Evolutionary conservation across 257 asterid species (phyloP).

Genomic region (Misopates orontium): DNA sequence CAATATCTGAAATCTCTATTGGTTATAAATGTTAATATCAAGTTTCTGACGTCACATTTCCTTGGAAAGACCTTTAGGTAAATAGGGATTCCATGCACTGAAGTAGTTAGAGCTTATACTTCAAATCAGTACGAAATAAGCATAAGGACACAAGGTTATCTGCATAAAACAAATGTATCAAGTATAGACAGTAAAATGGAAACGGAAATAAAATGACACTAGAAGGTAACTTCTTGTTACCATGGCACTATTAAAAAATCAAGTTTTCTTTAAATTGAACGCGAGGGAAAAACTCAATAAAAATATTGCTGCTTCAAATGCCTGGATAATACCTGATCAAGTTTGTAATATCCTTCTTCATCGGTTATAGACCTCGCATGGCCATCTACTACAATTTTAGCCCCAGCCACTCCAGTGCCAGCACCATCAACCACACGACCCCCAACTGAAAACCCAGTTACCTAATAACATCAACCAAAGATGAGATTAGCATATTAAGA

Average conservation of each 20-base stretch:
- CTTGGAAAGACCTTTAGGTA: slow-evolving; percentile 18
- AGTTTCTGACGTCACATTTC: slow-evolving; percentile 1
- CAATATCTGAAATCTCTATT: neutral
- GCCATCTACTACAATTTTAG: slow-evolving; percentile 72
- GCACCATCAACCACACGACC: slow-evolving; percentile 92
- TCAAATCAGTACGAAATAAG: slow-evolving; percentile 12
- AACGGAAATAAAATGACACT: slow-evolving; percentile 2
- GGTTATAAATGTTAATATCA: slow-evolving; percentile 6
- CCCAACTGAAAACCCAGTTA: slow-evolving; percentile 97
- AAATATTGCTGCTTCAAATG: slow-evolving; percentile 6
- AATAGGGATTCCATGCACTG: slow-evolving; percentile 6
- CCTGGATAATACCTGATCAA: slow-evolving; percentile 78
- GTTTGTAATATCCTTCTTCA: slow-evolving; percentile 85
- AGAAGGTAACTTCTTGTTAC: slow-evolving; percentile 3
- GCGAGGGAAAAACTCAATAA: slow-evolving; percentile 4
- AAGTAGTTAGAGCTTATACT: neutral
- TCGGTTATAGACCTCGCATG: slow-evolving; percentile 79
- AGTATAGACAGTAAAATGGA: slow-evolving; percentile 18
- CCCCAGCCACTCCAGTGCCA: slow-evolving; percentile 78
- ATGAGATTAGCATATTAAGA: slow-evolving; percentile 13
- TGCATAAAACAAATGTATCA: neutral
- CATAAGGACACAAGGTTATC: slow-evolving; percentile 7
- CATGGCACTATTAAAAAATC: slow-evolving; percentile 10
- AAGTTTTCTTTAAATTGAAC: slow-evolving; percentile 4
- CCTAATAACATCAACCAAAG: slow-evolving; percentile 47